A percentile compares a stretch with the other conserved stretches of the same genome.
These are phyloP conservation scores for Laburnicola sp. DNA, from an alignment of 2,329 filamentous ascomycete genomes.

Conservation along the genomic window DNA sequence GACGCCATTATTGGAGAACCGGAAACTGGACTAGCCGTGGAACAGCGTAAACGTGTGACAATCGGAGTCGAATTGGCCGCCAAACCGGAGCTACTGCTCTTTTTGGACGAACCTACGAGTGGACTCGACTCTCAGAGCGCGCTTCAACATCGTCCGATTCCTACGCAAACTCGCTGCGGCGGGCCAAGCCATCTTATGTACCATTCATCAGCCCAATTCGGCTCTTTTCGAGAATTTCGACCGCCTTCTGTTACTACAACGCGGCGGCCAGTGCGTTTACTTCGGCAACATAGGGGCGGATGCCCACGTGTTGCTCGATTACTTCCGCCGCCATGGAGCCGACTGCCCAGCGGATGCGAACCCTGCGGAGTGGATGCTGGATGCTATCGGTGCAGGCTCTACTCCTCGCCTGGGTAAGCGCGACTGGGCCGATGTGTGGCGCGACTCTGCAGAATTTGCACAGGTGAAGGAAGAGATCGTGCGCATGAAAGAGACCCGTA, in stretches of 20 bases:
- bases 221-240: conserved; percentile 89
- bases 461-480: conserved; percentile 67
- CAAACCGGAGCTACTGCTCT: conserved; percentile 73
- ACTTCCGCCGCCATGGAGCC: conserved; percentile 58
- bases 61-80: conserved; percentile 64
- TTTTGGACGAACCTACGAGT: conserved; percentile 78
- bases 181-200: conserved; percentile 86
- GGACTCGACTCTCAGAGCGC: conserved; percentile 73
- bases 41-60: conserved; percentile 69
- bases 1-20: conserved; percentile 67
- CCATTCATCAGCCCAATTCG: conserved; percentile 87
- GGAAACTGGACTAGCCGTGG: conserved; percentile 63
- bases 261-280: conserved; percentile 80
- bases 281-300: conserved; percentile 83
- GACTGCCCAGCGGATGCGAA: conserved; percentile 60
- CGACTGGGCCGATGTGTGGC: conserved; percentile 83
- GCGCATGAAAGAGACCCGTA: conserved; percentile 66
- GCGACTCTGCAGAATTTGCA: conserved; percentile 69
- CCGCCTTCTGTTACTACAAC: conserved; percentile 74
- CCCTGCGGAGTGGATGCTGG: conserved; percentile 78
- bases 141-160: conserved; percentile 77
- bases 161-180: conserved; percentile 75
- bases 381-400: conserved; percentile 77
- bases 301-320: conserved; percentile 67
- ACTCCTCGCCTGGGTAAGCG: conserved; percentile 70